Conservation (phyloP, 2,329 filamentous ascomycete species). For the Diplodia scrobiculata region DNA sequence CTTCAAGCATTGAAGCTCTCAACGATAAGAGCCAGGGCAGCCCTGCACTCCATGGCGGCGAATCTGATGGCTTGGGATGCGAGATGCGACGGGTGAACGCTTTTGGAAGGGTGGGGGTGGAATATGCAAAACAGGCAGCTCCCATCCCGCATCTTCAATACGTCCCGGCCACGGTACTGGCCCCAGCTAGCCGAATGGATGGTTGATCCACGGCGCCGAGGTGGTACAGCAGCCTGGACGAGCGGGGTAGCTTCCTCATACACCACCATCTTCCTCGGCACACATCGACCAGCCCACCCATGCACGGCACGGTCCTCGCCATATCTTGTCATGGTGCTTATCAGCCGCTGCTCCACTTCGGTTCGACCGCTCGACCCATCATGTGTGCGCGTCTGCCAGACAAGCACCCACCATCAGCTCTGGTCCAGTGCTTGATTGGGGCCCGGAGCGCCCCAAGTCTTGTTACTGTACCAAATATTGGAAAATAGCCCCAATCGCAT, state of each 20-base stretch:
- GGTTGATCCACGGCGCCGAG: neutral
- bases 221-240: neutral
- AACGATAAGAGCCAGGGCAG: too few species aligned
- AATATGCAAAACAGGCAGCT: too few species aligned
- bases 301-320: neutral
- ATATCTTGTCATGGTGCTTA: neutral
- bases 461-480: neutral
- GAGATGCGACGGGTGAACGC: too few species aligned
- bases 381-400: neutral
- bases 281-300: neutral
- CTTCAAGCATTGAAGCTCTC: too few species aligned
- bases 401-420: conserved; percentile 1
- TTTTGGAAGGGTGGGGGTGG: too few species aligned
- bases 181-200: too few species aligned
- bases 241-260: neutral
- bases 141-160: too few species aligned
- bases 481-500: neutral
- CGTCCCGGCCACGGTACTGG: too few species aligned
- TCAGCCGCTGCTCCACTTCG: neutral
- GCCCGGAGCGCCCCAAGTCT: neutral
- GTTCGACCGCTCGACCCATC: neutral
- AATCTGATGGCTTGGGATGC: too few species aligned
- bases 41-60: too few species aligned
- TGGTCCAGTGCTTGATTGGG: neutral
- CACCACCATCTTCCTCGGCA: neutral